Base-by-base conservation (phyloP, 2,329 filamentous ascomycete genomes). In the Didymosphaeria variabile region DNA sequence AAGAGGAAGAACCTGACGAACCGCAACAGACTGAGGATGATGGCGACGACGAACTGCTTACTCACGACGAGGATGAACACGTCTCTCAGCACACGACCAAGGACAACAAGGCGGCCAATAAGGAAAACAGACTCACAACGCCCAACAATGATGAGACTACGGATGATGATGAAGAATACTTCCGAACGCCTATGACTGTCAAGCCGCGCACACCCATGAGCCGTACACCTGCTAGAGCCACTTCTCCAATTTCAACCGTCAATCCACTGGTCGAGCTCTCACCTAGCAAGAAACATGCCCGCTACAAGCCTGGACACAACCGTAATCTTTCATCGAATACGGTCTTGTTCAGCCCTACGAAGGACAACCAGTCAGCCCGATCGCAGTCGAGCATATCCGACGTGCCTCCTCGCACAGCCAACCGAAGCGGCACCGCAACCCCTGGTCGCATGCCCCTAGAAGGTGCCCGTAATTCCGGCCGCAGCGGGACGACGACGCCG, bases 41-140 rank as follows among this genome's bases (percentile, higher is more conserved):
- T 73, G 92, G 93, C 0, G 94, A 97, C 70, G 94, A 97, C 70
- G 94, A 97, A 76, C 82, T 94, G n/a, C 86, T 91, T 13, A 94
- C 91, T 3, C 91, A 94, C 59, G 88, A 89, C 34, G 82, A 84
- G 32, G 81, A 84, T n/a, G 79, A 78, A n/a, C 67, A 68, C 6
- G 76, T 73, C 8, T 76, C 77, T 2, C 68, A 70, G 50, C 64
- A 60, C 47, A 64, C 68, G 36, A 61, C 64, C 2, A 70, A 62
- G n/a, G 62, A 66, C 7, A 64, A 57, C 29, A 51, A 63, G 9
- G 55, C 58, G 26, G 71, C 72, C 1, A 65, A 73, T 32, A 75
- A 74, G 47, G 72, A 78, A 34, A 75, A 72, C 31, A 68, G 67
- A 52, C 65, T 62, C 15, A 60, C 13, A 47, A 47, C 65, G n/a